Evolutionary conservation across 129 eudicot genomes (phyloP).

Genomic region (Flaveria linearis): DNA sequence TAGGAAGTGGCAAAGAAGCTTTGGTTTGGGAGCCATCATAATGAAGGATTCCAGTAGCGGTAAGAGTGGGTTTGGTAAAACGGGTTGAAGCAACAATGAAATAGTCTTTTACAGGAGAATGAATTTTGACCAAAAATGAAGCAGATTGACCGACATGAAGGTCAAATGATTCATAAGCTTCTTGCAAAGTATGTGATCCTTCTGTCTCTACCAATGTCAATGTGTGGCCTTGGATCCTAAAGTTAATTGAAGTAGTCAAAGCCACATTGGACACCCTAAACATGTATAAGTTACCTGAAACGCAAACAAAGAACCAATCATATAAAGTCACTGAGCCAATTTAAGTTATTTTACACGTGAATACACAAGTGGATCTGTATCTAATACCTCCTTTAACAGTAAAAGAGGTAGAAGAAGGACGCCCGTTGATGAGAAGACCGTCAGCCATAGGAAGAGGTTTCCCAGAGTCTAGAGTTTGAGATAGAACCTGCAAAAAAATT

Average conservation of each 20-base stretch:
- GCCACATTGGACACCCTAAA: constrained; percentile 87
- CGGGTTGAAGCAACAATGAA: constrained; percentile 78
- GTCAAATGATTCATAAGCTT: constrained; percentile 70
- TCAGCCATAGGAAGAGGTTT: constrained; percentile 55
- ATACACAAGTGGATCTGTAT: background rate
- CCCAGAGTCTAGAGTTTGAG: constrained; percentile 57
- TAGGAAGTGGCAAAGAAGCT: constrained; percentile 57
- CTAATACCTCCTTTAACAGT: constrained; percentile 46
- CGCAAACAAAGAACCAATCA: background rate
- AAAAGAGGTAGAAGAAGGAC: constrained; percentile 31
- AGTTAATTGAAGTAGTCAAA: constrained; percentile 58
- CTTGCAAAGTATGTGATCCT: constrained; percentile 72
- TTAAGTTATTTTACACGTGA: background rate
- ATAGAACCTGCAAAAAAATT: constrained; percentile 48
- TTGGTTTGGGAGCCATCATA: constrained; percentile 47
- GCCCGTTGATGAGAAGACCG: constrained; percentile 75
- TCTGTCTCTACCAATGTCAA: constrained; percentile 66
- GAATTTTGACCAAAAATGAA: constrained; percentile 60
- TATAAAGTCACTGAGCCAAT: background rate
- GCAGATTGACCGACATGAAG: constrained; percentile 82
- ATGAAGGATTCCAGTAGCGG: constrained; percentile 57
- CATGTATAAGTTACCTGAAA: constrained; percentile 61
- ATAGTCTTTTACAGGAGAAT: constrained; percentile 53
- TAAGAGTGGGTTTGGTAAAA: constrained; percentile 54
- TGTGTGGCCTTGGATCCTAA: constrained; percentile 70